Evolutionary conservation across 345 rosid genomes (phyloP).

Genomic region (Diplotaxis tenuifolia): DNA sequence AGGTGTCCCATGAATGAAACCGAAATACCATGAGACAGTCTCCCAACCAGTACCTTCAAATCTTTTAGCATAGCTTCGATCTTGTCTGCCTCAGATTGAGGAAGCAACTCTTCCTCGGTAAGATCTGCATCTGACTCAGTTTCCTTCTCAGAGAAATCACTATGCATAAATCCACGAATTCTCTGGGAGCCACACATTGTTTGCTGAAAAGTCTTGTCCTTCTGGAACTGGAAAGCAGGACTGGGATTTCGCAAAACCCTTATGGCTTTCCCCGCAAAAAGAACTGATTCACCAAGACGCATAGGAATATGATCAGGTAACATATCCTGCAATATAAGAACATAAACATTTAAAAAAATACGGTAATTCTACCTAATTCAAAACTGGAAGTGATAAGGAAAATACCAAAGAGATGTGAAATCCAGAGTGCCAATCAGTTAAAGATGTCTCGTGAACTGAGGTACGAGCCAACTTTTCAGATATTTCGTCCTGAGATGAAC

Average conservation of each 20-base stretch:
- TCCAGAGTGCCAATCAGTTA: conserved; percentile 95
- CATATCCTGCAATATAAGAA: conserved; percentile 75
- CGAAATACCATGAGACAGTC: conserved; percentile 14
- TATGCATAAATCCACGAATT: conserved; percentile 54
- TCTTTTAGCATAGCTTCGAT: conserved; percentile 85
- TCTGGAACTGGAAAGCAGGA: conserved; percentile 64
- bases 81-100: conserved; percentile 92
- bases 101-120: conserved; percentile 77
- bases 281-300: conserved; percentile 88
- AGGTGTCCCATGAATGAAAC: conserved; percentile 1
- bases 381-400: conserved; percentile 15
- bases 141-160: conserved; percentile 54
- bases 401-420: conserved; percentile 86
- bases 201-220: conserved; percentile 50
- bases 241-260: conserved; percentile 93
- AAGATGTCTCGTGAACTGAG: conserved; percentile 69
- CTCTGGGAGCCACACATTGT: conserved; percentile 51
- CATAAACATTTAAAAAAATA: conserved; percentile 3
- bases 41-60: conserved; percentile 60
- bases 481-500: conserved; percentile 55
- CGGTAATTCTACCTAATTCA: background rate
- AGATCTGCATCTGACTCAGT: conserved; percentile 46
- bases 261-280: conserved; percentile 97
- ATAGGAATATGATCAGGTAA: conserved; percentile 84
- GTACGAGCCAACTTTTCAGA: conserved; percentile 65